Evolutionary conservation across 345 rosid species (phyloP).

Genomic region (Jatropha curcas): DNA sequence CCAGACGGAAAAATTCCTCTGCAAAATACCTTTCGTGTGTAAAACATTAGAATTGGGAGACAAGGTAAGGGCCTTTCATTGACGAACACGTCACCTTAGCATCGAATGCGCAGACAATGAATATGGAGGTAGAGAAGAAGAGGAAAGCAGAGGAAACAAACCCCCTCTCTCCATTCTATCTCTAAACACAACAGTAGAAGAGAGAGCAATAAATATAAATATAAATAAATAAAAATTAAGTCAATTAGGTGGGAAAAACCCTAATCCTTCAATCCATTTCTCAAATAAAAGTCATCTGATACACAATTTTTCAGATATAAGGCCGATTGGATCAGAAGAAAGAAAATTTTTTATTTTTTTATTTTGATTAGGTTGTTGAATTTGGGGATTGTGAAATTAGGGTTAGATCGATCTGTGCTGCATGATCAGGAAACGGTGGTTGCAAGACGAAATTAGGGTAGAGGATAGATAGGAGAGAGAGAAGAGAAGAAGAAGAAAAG

Average conservation of each 20-base stretch:
- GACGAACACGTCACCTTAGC: slow-evolving; percentile 3
- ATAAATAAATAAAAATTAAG: background rate
- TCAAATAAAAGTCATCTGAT: no score
- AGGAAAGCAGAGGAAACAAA: background rate
- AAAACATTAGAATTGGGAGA: background rate
- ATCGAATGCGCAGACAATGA: background rate
- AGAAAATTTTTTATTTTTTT: no score
- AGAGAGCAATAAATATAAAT: background rate
- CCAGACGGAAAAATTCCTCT: background rate
- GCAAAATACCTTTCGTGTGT: slow-evolving; percentile 8
- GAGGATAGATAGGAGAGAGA: slow-evolving; percentile 4
- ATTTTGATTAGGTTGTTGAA: background rate
- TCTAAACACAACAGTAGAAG: background rate
- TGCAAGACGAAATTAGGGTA: slow-evolving; percentile 14
- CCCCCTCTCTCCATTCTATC: background rate
- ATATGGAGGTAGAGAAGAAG: background rate
- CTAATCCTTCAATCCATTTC: no score
- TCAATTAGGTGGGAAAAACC: slow-evolving; percentile 6
- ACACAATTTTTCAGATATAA: no score
- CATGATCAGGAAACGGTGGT: slow-evolving; percentile 11
- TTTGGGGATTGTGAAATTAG: background rate
- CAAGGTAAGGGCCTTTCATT: background rate
- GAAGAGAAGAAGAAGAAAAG: slow-evolving; percentile 1
- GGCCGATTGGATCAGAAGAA: background rate
- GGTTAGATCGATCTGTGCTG: slow-evolving; percentile 16